These are phyloP conservation scores for Aeminium ludgeri DNA, from an alignment of 495 filamentous ascomycete species.

Conservation along the genomic window DNA sequence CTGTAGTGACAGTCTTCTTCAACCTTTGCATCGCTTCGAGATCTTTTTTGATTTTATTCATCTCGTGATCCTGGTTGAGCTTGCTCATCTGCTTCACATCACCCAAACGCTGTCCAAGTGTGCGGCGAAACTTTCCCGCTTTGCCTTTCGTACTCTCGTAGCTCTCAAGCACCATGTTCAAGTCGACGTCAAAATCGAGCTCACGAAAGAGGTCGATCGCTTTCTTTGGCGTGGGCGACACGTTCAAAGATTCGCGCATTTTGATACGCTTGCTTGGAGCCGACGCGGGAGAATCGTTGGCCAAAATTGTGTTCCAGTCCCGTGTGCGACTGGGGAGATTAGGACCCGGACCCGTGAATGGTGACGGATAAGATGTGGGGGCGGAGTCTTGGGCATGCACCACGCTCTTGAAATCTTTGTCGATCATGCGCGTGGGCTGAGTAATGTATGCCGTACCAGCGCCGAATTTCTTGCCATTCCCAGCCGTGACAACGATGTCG, in stretches of 20 bases:
- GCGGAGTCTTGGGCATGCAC: no score
- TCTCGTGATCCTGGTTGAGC: conserved; percentile 1
- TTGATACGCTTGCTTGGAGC: no score
- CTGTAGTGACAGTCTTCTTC: not conserved
- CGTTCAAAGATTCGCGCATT: no score
- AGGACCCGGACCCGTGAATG: no score
- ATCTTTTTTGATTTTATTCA: conserved; percentile 2
- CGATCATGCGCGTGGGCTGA: conserved; percentile 17
- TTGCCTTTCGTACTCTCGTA: conserved; percentile 9
- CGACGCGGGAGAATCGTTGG: no score
- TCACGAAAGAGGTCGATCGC: not conserved
- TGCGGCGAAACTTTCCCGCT: not conserved
- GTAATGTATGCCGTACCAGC: conserved; percentile 14
- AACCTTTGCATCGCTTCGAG: not conserved
- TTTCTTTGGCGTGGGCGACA: conserved; percentile 2
- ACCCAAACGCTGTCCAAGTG: conserved; percentile 5
- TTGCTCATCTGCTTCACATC: conserved; percentile 10
- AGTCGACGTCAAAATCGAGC: not conserved
- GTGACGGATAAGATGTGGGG: no score
- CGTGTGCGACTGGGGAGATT: no score
- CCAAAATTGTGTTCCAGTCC: no score
- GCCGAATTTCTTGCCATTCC: conserved; percentile 19
- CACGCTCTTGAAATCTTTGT: conserved; percentile 2
- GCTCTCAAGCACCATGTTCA: not conserved
- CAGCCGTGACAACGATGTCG: conserved; percentile 27